Evolutionary conservation across 2,329 filamentous ascomycete genomes (phyloP).

Genomic region (Calonectria pseudoreteaudii): DNA sequence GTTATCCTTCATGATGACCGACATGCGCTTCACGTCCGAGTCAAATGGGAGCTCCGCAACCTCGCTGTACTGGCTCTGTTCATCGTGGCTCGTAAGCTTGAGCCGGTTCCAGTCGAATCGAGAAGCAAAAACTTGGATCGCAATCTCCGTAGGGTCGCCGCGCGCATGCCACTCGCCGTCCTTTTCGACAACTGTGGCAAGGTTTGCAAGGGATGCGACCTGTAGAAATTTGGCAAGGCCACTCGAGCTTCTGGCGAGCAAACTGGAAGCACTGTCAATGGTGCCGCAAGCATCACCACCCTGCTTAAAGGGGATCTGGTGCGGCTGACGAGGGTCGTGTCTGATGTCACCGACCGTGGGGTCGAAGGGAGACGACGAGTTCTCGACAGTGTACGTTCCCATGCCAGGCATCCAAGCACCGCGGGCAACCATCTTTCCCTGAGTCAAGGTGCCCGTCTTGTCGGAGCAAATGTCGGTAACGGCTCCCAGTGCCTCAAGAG

Average conservation of each 20-base stretch:
- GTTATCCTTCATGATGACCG: slow-evolving; percentile 70
- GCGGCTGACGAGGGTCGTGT: slow-evolving; percentile 52
- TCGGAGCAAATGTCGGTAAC: slow-evolving; percentile 69
- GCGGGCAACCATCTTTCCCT: slow-evolving; percentile 65
- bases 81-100: slow-evolving; percentile 59
- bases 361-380: slow-evolving; percentile 68
- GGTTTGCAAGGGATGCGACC: slow-evolving; percentile 73
- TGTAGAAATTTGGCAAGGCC: slow-evolving; percentile 68
- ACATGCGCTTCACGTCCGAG: slow-evolving; percentile 82
- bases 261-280: neutral
- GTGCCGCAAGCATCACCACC: slow-evolving; percentile 29
- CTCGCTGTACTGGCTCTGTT: slow-evolving; percentile 65
- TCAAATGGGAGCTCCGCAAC: slow-evolving; percentile 80
- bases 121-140: slow-evolving; percentile 79
- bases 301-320: slow-evolving; percentile 48
- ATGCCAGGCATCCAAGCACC: slow-evolving; percentile 64
- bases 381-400: slow-evolving; percentile 59
- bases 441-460: slow-evolving; percentile 68
- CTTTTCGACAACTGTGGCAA: slow-evolving; percentile 70
- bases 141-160: slow-evolving; percentile 76
- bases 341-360: slow-evolving; percentile 63
- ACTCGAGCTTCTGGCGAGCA: neutral
- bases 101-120: slow-evolving; percentile 74
- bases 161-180: slow-evolving; percentile 70
- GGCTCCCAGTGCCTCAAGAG: slow-evolving; percentile 68